These are phyloP conservation scores for Eimeria necatrix DNA, from an alignment of 169 alveolate species.

Conservation along the genomic window DNA sequence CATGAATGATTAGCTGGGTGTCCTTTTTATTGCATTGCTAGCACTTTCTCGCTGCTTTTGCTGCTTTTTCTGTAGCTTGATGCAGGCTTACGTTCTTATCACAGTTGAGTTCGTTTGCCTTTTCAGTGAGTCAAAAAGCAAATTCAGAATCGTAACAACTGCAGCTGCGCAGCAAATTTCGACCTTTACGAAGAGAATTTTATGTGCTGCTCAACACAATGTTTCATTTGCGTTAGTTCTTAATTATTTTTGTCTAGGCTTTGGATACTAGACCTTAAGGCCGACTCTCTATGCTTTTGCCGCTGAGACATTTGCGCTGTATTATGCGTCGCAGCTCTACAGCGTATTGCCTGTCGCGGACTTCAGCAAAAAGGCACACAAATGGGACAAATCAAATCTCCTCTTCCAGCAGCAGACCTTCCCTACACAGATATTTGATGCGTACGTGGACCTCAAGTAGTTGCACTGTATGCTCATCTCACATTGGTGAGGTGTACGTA, in stretches of 20 bases:
- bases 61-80: neutral
- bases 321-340: neutral
- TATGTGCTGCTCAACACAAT: neutral
- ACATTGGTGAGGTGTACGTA: conserved; percentile 1
- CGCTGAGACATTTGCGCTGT: too few species aligned
- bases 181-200: neutral
- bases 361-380: neutral
- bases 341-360: conserved; percentile 30
- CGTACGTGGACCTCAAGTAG: neutral
- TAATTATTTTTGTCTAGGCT: neutral
- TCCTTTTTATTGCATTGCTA: neutral
- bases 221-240: neutral
- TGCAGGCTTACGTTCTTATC: conserved; percentile 19
- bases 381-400: conserved; percentile 13
- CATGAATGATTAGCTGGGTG: neutral
- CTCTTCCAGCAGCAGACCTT: conserved; percentile 28
- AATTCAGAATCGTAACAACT: neutral
- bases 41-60: neutral
- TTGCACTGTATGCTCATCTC: neutral
- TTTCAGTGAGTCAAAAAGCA: neutral
- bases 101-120: conserved; percentile 24
- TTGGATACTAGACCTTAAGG: too few species aligned
- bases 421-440: conserved; percentile 30
- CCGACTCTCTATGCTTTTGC: neutral
- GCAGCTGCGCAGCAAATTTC: neutral